These are phyloP conservation scores for Cyclostephanos invisitatus DNA, from an alignment of 108 stramenopile genomes.

Conservation along the genomic window DNA sequence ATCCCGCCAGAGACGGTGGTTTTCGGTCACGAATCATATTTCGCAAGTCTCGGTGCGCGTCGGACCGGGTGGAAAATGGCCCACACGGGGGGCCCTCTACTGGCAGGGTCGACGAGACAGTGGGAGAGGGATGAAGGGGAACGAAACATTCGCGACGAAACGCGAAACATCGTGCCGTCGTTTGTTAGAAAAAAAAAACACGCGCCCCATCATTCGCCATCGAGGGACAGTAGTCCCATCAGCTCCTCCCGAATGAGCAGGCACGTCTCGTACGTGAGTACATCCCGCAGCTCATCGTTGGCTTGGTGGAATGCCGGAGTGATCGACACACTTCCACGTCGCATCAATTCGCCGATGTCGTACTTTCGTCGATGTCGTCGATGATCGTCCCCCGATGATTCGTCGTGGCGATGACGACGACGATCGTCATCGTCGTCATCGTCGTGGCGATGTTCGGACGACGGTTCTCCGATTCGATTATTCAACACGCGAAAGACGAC, in stretches of 20 bases:
- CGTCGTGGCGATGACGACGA: neutral
- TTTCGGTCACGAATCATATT: too few species aligned
- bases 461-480: neutral
- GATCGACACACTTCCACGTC: neutral
- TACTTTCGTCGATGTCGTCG: neutral
- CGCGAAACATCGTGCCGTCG: too few species aligned
- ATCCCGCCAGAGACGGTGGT: too few species aligned
- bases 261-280: conserved; percentile 38
- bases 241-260: conserved; percentile 31
- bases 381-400: neutral
- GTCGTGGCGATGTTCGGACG: neutral
- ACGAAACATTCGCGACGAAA: too few species aligned
- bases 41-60: too few species aligned
- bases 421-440: neutral
- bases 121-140: too few species aligned
- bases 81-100: too few species aligned
- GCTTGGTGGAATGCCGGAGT: conserved; percentile 41
- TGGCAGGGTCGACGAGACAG: too few species aligned
- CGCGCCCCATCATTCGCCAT: neutral
- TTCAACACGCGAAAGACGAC: conserved; percentile 40
- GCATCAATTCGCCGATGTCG: neutral
- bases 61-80: too few species aligned
- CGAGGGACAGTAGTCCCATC: conserved; percentile 13
- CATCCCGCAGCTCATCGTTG: conserved; percentile 31
- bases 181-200: conserved; percentile 68